Evolutionary conservation across 2,329 filamentous ascomycete genomes (phyloP), one percentile per base, ranked within the genome.

Genomic region (Sarocladiaceae sp.): DNA sequence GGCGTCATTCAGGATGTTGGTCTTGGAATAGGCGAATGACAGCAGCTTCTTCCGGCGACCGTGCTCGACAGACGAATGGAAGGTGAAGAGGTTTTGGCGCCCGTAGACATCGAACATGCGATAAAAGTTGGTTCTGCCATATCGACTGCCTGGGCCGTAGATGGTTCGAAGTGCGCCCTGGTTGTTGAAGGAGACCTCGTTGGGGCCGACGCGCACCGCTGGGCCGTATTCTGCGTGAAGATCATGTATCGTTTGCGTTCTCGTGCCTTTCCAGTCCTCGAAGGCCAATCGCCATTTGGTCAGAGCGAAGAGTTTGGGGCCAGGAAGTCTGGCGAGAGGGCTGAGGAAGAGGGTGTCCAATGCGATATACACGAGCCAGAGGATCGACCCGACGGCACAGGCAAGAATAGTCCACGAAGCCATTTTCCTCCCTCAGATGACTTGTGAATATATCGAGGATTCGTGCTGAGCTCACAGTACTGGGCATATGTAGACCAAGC

Each of bases 101-200:
- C 71, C 72, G 41, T 74, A 76, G 0, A 66, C 70, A 49, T 76
- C 72, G 47, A 78, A 78, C 69, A 78, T 76, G 34, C 67, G 64
- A 16, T 44, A 78, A 51, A 77, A 78, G 1, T 43, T 37, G 0
- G 73, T 73, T 31, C 72, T 57, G 32, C 69, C 72, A 45, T 70
- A 78, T 1, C 65, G 65, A 35, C 64, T 70, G 1, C 75, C 74
- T 1, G 74, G 67, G 0, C 74, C 73, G 53, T 79, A 78, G 18
- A 78, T 77, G 1, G 66, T 66, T n/a, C 67, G 64, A 29, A 77
- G 48, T 0, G 73, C 74, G 0, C 65, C 56, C 0, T 73, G 55
- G 4, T 55, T 62, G 16, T 58, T 58, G 50, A 67, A 65, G 0
- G 65, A 68, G 1, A 76, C 55, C 49, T 74, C 69, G 41, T 65